A percentile compares a stretch with the other conserved stretches of the same genome.
Conservation (phyloP, 371 early-diverging fungal genomes). For the Cladochytrium tenue region DNA sequence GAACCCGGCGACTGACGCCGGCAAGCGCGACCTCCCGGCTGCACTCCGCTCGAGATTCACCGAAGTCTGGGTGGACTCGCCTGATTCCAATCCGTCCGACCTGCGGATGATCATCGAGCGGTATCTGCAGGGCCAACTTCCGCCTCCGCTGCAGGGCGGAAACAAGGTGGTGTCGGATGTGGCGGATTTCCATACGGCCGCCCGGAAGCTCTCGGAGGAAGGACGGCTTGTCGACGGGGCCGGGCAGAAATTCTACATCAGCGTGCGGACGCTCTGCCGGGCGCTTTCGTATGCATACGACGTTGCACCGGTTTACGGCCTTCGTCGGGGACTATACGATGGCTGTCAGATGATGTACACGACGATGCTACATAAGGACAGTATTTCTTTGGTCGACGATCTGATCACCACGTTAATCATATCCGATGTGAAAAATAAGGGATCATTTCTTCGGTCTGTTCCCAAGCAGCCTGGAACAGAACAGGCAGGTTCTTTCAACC, state of each 20-base stretch:
- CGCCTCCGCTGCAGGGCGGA: conserved; percentile 57
- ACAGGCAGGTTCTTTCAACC: conserved; percentile 5
- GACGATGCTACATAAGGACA: conserved; percentile 83
- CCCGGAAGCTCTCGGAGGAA: conserved; percentile 70
- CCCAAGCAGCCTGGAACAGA: conserved; percentile 18
- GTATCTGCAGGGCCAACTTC: conserved; percentile 61
- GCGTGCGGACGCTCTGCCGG: conserved; percentile 91
- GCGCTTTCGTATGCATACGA: conserved; percentile 82
- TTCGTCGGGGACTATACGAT: conserved; percentile 84
- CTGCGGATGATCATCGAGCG: conserved; percentile 77
- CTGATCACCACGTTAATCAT: conserved; percentile 69
- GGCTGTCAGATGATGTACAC: conserved; percentile 94
- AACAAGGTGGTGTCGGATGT: conserved; percentile 70
- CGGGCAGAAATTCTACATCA: conserved; percentile 86
- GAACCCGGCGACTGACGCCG: conserved; percentile 99
- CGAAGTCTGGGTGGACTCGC: conserved; percentile 91
- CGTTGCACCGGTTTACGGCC: conserved; percentile 71
- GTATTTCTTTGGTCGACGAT: conserved; percentile 60
- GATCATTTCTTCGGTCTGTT: conserved; percentile 25
- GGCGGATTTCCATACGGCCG: conserved; percentile 81
- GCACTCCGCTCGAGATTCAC: conserved; percentile 91
- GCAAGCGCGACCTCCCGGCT: conserved; percentile 94
- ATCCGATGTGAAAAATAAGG: conserved; percentile 62
- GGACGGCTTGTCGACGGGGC: conserved; percentile 89
- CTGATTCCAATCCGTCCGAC: conserved; percentile 82